Evolutionary conservation across 176 grass and related monocot genomes (phyloP).

Genomic region (Lolium multiflorum): DNA sequence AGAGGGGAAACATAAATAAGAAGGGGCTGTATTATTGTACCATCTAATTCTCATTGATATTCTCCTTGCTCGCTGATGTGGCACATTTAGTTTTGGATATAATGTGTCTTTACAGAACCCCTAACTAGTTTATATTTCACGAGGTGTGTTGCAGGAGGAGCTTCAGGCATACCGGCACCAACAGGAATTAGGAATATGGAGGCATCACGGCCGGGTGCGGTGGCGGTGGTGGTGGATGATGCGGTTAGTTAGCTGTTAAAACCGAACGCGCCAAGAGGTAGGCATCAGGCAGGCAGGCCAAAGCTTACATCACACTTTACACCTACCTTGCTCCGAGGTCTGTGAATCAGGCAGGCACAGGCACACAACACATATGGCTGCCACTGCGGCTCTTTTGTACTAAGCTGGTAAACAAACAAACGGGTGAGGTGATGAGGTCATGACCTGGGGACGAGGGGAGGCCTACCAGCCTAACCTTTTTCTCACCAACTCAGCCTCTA

Average conservation of each 20-base stretch:
- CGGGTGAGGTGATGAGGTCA: slow-evolving; percentile 61
- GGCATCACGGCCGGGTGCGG: slow-evolving; percentile 22
- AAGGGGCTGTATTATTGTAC: neutral
- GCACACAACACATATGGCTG: neutral
- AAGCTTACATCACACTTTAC: slow-evolving; percentile 71
- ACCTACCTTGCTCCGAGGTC: slow-evolving; percentile 56
- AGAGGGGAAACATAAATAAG: neutral
- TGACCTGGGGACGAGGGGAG: slow-evolving; percentile 48
- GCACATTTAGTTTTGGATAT: neutral
- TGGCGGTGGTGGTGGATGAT: slow-evolving; percentile 26
- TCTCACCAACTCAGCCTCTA: slow-evolving; percentile 80
- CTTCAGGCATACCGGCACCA: neutral
- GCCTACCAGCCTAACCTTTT: slow-evolving; percentile 76
- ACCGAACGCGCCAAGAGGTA: slow-evolving; percentile 35
- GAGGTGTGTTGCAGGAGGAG: neutral
- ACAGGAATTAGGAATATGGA: slow-evolving; percentile 26
- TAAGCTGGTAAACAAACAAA: slow-evolving; percentile 46
- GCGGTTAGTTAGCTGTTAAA: slow-evolving; percentile 56
- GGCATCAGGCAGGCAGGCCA: slow-evolving; percentile 42
- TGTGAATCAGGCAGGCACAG: slow-evolving; percentile 30
- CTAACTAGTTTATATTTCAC: neutral
- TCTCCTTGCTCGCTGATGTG: neutral
- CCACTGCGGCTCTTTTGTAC: slow-evolving; percentile 5
- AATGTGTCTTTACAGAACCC: neutral
- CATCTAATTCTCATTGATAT: neutral